Percentiles rank a stretch among this genome's conserved stretches.
Evolutionary conservation across 1,139 yeast species (phyloP).

Genomic region (Yamadazyma friedrichii): DNA sequence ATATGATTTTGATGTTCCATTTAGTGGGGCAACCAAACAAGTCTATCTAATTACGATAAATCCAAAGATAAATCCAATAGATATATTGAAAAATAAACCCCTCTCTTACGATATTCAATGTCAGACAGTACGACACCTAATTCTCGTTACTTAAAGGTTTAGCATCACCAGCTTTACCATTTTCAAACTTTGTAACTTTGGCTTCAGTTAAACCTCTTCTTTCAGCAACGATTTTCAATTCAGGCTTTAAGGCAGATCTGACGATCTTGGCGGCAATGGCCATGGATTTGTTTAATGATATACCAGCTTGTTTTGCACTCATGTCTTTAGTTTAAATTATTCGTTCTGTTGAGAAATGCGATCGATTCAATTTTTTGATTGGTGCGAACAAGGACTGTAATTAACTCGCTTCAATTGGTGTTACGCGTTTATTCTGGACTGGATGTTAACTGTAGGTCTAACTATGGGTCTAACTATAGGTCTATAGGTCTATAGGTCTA

Average conservation of each 20-base stretch:
- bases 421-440: too few species aligned
- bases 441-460: too few species aligned
- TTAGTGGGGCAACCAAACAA: background rate
- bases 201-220: slow-evolving; percentile 77
- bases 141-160: slow-evolving; percentile 30
- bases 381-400: background rate
- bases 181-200: slow-evolving; percentile 67
- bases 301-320: slow-evolving; percentile 85
- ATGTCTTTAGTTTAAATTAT: slow-evolving; percentile 27
- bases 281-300: slow-evolving; percentile 85
- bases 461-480: too few species aligned
- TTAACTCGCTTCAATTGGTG: too few species aligned
- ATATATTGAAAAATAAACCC: too few species aligned
- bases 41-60: background rate
- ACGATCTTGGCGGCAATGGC: slow-evolving; percentile 88
- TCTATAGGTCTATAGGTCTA: too few species aligned
- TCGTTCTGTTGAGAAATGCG: background rate
- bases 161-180: slow-evolving; percentile 54
- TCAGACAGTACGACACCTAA: slow-evolving; percentile 8
- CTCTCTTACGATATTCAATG: too few species aligned
- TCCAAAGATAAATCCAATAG: too few species aligned
- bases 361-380: background rate
- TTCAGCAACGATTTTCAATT: slow-evolving; percentile 72
- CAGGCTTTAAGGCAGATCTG: slow-evolving; percentile 88
- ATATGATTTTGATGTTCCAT: background rate